Conservation (phyloP, 441 rosid genomes). For the Syzygium malaccense region DNA sequence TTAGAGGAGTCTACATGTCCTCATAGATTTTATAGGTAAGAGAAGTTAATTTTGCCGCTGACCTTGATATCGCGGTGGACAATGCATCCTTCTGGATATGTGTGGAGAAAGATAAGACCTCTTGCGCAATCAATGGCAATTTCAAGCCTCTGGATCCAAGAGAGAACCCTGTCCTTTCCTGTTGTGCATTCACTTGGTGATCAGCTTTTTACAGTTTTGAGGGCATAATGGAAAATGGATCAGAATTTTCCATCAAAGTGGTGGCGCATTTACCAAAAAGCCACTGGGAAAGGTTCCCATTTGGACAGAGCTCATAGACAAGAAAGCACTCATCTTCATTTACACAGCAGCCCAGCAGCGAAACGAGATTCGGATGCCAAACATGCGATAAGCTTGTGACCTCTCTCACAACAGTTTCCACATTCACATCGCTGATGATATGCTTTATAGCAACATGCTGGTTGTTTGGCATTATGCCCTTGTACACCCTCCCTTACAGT, state of each 20-base stretch:
- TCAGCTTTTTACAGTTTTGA: background rate
- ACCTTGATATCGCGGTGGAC: conserved; percentile 59
- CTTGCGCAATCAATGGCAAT: conserved; percentile 42
- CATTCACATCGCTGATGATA: conserved; percentile 33
- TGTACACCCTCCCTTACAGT: conserved; percentile 47
- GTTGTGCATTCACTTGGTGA: conserved; percentile 1
- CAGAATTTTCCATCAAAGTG: background rate
- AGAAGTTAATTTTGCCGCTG: background rate
- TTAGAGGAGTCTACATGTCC: background rate
- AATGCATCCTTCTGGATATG: conserved; percentile 44
- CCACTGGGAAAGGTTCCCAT: conserved; percentile 55
- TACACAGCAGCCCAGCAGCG: conserved; percentile 39
- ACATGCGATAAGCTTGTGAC: conserved; percentile 46
- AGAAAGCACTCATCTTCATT: conserved; percentile 41
- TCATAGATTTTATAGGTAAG: background rate
- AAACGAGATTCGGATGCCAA: conserved; percentile 52
- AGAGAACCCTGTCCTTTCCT: conserved; percentile 37
- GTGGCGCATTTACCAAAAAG: conserved; percentile 30
- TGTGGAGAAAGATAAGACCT: conserved; percentile 54
- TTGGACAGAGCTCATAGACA: conserved; percentile 45
- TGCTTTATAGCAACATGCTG: conserved; percentile 44
- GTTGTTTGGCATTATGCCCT: conserved; percentile 35
- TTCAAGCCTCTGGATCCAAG: conserved; percentile 54
- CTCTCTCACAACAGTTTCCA: conserved; percentile 49
- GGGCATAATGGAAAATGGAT: background rate